A percentile compares a stretch with the other conserved stretches of the same genome.
phyloP scores from a whole-genome alignment of 1,284 basidiomycete species.

The Vanrija humicola region DNA sequence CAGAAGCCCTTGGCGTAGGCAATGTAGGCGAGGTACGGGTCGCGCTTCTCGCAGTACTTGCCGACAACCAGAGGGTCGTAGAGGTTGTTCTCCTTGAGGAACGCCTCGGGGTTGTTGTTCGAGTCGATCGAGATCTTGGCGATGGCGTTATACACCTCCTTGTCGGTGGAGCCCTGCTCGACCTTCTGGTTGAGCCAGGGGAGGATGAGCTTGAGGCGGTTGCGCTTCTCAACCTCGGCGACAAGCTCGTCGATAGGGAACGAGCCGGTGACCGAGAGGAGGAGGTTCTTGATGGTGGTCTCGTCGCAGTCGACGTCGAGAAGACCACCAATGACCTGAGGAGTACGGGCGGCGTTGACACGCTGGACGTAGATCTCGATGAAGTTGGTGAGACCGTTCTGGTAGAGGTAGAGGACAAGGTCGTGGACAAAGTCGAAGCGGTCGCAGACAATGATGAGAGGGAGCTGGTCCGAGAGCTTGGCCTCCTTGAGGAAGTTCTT shows the following conservation, averaged over 20 bases:
- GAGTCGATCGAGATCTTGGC: conserved; percentile 99
- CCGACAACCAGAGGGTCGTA: conserved; percentile 96
- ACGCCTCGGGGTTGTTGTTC: conserved; percentile 95
- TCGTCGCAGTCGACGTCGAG: conserved; percentile 99
- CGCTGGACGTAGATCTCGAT: conserved; percentile 99
- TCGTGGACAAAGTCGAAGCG: conserved; percentile 99
- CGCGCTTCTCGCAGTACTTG: conserved; percentile 98
- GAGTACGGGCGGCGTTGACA: conserved; percentile 94
- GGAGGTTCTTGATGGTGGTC: conserved; percentile 86
- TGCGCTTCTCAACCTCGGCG: conserved; percentile 93
- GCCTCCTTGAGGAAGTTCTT: conserved; percentile 99
- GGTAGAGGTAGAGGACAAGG: conserved; percentile 96
- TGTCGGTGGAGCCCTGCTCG: conserved; percentile 85
- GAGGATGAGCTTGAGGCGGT: conserved; percentile 91
- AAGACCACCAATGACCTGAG: conserved; percentile 96
- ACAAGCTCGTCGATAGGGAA: conserved; percentile 98
- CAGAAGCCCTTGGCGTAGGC: conserved; percentile 99
- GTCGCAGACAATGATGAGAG: conserved; percentile 99
- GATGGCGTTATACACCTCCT: conserved; percentile 91
- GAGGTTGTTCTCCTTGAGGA: conserved; percentile 94
- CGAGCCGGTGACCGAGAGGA: conserved; percentile 91
- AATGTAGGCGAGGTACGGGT: conserved; percentile 98
- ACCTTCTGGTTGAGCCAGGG: conserved; percentile 96
- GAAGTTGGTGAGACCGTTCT: conserved; percentile 93
- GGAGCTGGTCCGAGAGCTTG: conserved; percentile 92